Percentiles rank a stretch among this genome's conserved stretches.
Evolutionary conservation across 257 asterid species (phyloP).

Genomic region (Solanum rostratum): DNA sequence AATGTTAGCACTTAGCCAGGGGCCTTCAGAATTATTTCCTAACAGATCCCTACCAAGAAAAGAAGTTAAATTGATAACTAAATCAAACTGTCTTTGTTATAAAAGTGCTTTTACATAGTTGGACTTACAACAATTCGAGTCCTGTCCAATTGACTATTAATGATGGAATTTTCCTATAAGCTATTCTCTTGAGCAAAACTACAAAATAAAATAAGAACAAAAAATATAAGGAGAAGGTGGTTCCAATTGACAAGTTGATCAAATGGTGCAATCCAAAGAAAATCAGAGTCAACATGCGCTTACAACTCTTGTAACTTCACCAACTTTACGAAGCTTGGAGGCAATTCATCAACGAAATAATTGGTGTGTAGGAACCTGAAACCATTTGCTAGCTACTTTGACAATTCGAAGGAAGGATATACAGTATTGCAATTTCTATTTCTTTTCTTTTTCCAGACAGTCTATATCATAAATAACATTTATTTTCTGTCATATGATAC

Average conservation of each 20-base stretch:
- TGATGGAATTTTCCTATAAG: not conserved
- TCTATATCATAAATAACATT: not conserved
- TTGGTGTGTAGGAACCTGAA: constrained; percentile 4
- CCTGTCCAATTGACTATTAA: not conserved
- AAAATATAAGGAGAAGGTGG: not conserved
- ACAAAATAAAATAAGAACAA: not conserved
- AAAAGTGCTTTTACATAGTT: not conserved
- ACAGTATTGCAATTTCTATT: not conserved
- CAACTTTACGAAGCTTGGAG: not conserved
- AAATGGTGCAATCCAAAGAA: not conserved
- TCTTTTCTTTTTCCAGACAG: not conserved
- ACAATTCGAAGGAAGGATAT: no score
- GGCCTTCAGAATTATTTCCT: constrained; percentile 12
- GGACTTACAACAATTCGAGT: not conserved
- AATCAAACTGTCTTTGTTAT: not conserved
- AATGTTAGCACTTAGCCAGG: no score
- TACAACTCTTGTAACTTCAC: fast-evolving
- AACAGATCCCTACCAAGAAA: not conserved
- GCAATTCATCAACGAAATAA: constrained; percentile 1
- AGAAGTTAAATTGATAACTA: not conserved
- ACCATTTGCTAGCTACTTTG: not conserved
- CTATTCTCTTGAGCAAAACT: not conserved
- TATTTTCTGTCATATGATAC: not conserved
- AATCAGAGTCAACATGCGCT: not conserved
- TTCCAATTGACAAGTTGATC: not conserved